phyloP scores from a whole-genome alignment of 805 yeast genomes.

The Candida tallmaniae region DNA sequence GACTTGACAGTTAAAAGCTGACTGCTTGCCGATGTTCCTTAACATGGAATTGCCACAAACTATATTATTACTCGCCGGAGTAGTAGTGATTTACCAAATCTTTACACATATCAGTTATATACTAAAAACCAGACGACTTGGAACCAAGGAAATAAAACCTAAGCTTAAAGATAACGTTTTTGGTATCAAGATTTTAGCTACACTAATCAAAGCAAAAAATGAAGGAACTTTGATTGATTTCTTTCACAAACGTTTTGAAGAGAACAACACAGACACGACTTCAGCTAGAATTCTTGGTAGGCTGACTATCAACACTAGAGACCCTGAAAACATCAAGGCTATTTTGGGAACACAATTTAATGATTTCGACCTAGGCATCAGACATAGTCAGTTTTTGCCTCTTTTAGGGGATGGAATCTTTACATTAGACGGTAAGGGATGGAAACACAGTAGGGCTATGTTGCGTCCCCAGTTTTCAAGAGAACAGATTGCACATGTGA shows the following conservation, averaged over 20 bases:
- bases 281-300: constrained; percentile 17
- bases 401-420: constrained; percentile 41
- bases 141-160: background rate
- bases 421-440: constrained; percentile 39
- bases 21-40: no score
- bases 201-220: constrained; percentile 11
- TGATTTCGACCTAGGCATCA: constrained; percentile 35
- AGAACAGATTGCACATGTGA: constrained; percentile 40
- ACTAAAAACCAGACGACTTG: background rate
- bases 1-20: no score
- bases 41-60: no score
- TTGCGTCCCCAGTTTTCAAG: constrained; percentile 42
- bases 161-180: constrained; percentile 9
- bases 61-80: background rate
- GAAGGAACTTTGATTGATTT: constrained; percentile 19
- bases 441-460: constrained; percentile 42
- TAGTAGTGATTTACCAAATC: background rate
- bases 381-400: constrained; percentile 35
- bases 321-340: constrained; percentile 41
- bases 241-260: constrained; percentile 12
- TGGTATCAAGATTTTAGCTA: constrained; percentile 16
- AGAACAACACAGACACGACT: constrained; percentile 4
- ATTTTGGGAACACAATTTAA: constrained; percentile 39
- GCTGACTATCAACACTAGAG: constrained; percentile 22
- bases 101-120: background rate